Base-by-base conservation (phyloP, 83 land plant species). In the Diphasiastrum complanatum region DNA sequence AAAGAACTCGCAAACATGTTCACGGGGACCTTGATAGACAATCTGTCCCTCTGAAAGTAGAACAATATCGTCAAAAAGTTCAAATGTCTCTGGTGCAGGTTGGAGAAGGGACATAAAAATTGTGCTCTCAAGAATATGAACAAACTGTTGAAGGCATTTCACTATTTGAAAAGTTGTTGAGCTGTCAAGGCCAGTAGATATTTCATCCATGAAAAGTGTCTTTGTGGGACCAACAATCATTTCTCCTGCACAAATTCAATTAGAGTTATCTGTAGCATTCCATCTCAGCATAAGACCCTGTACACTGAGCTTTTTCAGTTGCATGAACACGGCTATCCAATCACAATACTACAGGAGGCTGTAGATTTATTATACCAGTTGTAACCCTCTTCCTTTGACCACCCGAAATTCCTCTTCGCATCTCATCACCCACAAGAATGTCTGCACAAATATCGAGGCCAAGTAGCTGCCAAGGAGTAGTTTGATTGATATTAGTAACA, bases 191-290 rank as follows among this genome's bases (percentile, higher is more conserved):
- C 89, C 89, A 54, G 85, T 80, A 4, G 89, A 85, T 57, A 85
- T 85, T 57, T 85, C 89, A 54, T 85, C 89, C 89, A 85, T 85
- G 68, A 85, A 80, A 1, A 80, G 49, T 60, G 82, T 80, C 63
- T 57, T 75, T 36, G 84, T 72, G 4, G 82, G 83, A 48, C 89
- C 89, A 49, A 85, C 85, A 34, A 85, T 60, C 82, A 85, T 81
- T 47, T 84, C 88, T 29, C 84, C 84, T 84, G 63, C 31, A 47
- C 43, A 41, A 47, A 23, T 5, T 47, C 4, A 25, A 37, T 23
- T 8, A 14, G 34, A 43, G 37, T 14, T 2, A 33, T 23, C 22
- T 43, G 26, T 3, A 61, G 6, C 5, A 4, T 23, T 24, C 24
- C 5, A 45, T 12, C 30, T 29, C 56, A 52, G 25, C 33, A 27